phyloP scores from a whole-genome alignment of 441 rosid species.

The Adansonia rubrostipa region DNA sequence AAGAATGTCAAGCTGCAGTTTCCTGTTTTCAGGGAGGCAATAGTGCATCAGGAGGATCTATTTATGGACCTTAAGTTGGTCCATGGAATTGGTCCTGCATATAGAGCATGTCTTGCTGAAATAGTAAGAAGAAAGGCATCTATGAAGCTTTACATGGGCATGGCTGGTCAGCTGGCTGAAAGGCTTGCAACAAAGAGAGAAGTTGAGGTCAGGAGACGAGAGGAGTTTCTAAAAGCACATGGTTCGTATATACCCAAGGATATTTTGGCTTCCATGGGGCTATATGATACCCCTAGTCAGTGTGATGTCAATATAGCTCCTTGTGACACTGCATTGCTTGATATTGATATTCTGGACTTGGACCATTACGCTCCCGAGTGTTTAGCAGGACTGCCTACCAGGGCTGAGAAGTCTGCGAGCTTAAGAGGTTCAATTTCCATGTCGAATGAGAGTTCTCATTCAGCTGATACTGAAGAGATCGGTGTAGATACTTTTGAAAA shows the following conservation, averaged over 20 bases:
- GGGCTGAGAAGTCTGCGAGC: constrained; percentile 54
- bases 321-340: constrained; percentile 77
- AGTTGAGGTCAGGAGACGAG: constrained; percentile 86
- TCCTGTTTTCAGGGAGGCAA: constrained; percentile 96
- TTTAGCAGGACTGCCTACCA: constrained; percentile 60
- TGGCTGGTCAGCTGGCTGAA: constrained; percentile 98
- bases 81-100: constrained; percentile 89
- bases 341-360: constrained; percentile 77
- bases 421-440: constrained; percentile 61
- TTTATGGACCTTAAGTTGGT: constrained; percentile 79
- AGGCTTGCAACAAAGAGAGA: constrained; percentile 91
- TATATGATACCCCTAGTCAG: constrained; percentile 84
- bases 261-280: constrained; percentile 82
- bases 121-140: constrained; percentile 92
- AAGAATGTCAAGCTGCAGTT: constrained; percentile 90
- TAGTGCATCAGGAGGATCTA: constrained; percentile 78
- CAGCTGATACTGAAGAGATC: constrained; percentile 61
- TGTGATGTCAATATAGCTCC: constrained; percentile 95
- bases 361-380: constrained; percentile 88
- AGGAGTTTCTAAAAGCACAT: constrained; percentile 77
- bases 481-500: constrained; percentile 47
- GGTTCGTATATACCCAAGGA: constrained; percentile 76
- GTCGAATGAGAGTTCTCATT: constrained; percentile 69
- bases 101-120: constrained; percentile 98
- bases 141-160: constrained; percentile 96